A percentile compares a stretch with the other conserved stretches of the same genome.
Conservation (phyloP, 257 asterid species). For the Nicotiana benthamiana region DNA sequence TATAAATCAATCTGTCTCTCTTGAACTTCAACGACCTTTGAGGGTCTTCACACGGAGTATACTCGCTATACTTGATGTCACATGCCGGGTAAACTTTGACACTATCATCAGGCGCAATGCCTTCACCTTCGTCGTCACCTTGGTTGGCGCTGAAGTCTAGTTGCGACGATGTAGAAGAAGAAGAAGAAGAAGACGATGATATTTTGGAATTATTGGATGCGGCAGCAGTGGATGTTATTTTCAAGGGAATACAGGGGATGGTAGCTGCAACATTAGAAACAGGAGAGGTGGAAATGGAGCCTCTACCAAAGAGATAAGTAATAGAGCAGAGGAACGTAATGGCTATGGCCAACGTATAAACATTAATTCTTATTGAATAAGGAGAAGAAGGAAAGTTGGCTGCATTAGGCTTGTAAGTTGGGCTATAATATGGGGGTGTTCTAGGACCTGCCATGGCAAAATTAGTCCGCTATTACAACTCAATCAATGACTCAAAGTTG, state of each 20-base stretch:
- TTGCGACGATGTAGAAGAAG: not conserved
- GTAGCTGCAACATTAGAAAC: conserved; percentile 1
- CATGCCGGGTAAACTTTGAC: conserved; percentile 40
- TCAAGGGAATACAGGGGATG: conserved; percentile 13
- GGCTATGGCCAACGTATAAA: not conserved
- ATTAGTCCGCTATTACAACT: not conserved
- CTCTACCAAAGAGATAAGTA: not conserved
- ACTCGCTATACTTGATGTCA: conserved; percentile 44
- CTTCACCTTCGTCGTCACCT: conserved; percentile 25
- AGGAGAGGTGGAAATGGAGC: not conserved
- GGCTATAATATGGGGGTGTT: conserved; percentile 2
- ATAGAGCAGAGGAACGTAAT: not conserved
- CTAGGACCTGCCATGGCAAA: not conserved
- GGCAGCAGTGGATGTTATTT: conserved; percentile 2
- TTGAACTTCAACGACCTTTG: conserved; percentile 44
- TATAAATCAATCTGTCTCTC: conserved; percentile 40
- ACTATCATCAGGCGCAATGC: not conserved
- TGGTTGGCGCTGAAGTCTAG: conserved; percentile 51
- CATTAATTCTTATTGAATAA: not conserved
- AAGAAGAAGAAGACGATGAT: not conserved
- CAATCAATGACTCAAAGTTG: no score
- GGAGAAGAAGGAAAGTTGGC: not conserved
- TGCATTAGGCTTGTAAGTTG: not conserved
- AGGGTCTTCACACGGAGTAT: conserved; percentile 79
- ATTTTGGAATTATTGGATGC: not conserved